Percentiles rank a stretch among this genome's conserved stretches.
Conservation (phyloP, 371 early-diverging fungal species). For the Polyrhizophydium stewartii region DNA sequence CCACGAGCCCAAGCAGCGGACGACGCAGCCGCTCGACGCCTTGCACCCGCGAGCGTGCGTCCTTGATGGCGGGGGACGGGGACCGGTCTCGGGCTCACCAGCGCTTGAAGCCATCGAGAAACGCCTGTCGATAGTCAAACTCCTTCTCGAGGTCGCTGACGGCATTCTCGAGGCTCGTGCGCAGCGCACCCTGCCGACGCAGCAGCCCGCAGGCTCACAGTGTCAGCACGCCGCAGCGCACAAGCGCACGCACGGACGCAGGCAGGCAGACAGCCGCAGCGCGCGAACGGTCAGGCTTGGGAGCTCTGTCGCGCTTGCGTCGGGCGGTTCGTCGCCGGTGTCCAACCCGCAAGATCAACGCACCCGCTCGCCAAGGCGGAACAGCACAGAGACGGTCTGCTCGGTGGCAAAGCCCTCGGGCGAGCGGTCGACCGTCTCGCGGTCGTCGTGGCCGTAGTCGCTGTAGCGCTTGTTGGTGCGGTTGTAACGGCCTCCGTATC, state of each 20-base stretch:
- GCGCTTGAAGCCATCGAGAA: not conserved
- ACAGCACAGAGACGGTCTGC: not conserved
- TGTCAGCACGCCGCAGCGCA: constrained; percentile 43
- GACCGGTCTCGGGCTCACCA: constrained; percentile 28
- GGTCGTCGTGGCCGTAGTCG: no score
- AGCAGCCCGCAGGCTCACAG: not conserved
- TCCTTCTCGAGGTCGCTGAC: constrained; percentile 1
- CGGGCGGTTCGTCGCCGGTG: no score
- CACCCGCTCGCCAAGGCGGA: constrained; percentile 63
- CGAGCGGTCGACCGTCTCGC: no score
- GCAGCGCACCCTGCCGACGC: not conserved
- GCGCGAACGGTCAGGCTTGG: no score
- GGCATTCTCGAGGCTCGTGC: not conserved
- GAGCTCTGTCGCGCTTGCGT: no score
- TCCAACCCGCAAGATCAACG: constrained; percentile 40
- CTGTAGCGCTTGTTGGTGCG: no score
- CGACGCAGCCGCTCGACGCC: constrained; percentile 55
- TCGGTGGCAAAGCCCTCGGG: not conserved
- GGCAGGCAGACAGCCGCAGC: constrained; percentile 52
- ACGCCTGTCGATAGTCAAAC: not conserved
- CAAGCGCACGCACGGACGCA: constrained; percentile 57
- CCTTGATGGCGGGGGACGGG: not conserved
- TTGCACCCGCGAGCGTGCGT: constrained; percentile 52
- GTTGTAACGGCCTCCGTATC: no score
- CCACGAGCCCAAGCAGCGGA: not conserved